Evolutionary conservation across 1,139 yeast genomes (phyloP), one percentile per base, ranked within the genome.

Genomic region (Kodamaea alishanica): DNA sequence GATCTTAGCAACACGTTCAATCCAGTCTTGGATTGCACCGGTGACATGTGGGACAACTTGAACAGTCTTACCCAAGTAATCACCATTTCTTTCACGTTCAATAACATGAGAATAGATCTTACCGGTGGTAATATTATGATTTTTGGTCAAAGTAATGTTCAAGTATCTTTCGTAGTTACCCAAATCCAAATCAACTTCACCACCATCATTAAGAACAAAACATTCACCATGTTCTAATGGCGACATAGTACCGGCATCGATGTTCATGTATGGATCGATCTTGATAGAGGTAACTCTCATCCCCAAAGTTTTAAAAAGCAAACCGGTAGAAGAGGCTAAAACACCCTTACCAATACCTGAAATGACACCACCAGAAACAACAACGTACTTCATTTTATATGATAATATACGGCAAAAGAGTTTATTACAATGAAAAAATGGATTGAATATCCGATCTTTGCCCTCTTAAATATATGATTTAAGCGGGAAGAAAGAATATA

Each of bases 301-400:
- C 40, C 99, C 99, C 48, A 88, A 69, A 39, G 98, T 90, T 67
- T 94, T 94, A 66, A 94, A 77, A 51, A 92, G 68, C 66, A 94
- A 80, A 43, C 99, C 99, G 24, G 98, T 92, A 42, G 97, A 88
- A 29, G 97, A 89, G 43, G 99, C 95, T 45, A 90, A 75, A 49
- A 90, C 97, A 62, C 97, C 99, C 66, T 92, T 92, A 63, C 99
- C 99, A 61, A 92, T 92, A 69, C 99, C 98, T 53, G 96, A 87
- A 55, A 92, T 92, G 54, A 92, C 98, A 77, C 89, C 98, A 64
- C 98, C 98, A 46, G 97, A 90, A 37, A 92, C 98, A 57, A 92
- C 95, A 58, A 92, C 97, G 96, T 89, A 92, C 70, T 92, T 92
- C 98, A 92, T 90, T 40, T 34, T 44, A 34, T 34, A 25, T 23